These are phyloP conservation scores for Macrolepiota fuliginosa DNA, from an alignment of 768 basidiomycete genomes.

Conservation along the genomic window DNA sequence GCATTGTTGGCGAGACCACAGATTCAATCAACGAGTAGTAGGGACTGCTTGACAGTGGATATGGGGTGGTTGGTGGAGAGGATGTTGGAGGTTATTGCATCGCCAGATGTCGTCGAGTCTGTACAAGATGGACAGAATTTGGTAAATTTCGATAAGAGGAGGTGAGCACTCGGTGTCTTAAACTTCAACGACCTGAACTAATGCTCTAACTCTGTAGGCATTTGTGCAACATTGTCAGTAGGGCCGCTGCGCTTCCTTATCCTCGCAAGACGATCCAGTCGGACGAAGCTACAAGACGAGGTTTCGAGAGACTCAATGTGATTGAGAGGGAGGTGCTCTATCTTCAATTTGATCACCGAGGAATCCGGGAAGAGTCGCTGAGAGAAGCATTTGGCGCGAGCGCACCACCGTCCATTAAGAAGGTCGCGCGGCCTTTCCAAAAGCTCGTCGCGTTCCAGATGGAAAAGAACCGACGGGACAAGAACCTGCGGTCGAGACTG, in stretches of 20 bases:
- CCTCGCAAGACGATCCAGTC: conserved; percentile 42
- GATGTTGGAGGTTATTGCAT: conserved; percentile 73
- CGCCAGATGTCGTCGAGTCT: conserved; percentile 63
- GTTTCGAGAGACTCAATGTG: conserved; percentile 72
- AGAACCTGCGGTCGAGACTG: conserved; percentile 61
- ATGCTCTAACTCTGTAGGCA: conserved; percentile 42
- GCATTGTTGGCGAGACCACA: conserved; percentile 53
- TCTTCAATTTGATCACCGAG: conserved; percentile 67
- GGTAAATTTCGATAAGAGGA: conserved; percentile 81
- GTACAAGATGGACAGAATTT: conserved; percentile 55
- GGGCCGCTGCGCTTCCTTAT: conserved; percentile 43
- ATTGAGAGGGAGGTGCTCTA: conserved; percentile 67
- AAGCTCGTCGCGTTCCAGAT: conserved; percentile 60
- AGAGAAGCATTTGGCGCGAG: conserved; percentile 51
- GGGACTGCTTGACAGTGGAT: conserved; percentile 63
- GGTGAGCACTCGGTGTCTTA: conserved; percentile 36
- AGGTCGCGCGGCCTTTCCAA: conserved; percentile 63
- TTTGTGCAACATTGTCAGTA: conserved; percentile 61
- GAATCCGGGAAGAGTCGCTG: conserved; percentile 73
- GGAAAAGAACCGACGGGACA: conserved; percentile 83
- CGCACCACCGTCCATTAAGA: conserved; percentile 48
- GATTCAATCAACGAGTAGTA: conserved; percentile 40
- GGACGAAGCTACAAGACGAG: conserved; percentile 59
- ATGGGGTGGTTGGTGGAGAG: conserved; percentile 84
- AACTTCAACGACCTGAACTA: background rate